Conservation (phyloP, 192 early-diverging fungal species). For the Coemansia sp. region DNA sequence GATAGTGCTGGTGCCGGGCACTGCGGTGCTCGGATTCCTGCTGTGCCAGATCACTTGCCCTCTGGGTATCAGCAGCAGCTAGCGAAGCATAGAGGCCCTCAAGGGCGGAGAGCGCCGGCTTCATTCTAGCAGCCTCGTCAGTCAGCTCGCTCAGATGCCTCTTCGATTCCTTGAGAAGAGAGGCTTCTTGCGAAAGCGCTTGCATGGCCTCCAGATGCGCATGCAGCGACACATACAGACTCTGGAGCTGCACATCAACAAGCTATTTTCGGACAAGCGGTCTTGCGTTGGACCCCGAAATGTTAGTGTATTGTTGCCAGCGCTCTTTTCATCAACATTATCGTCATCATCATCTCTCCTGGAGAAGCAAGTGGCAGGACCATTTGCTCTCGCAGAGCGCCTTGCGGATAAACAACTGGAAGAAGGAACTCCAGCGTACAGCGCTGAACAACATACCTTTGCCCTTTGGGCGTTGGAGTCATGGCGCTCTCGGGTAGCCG, state of each 20-base stretch:
- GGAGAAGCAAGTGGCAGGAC: no score
- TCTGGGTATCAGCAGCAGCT: slow-evolving; percentile 15
- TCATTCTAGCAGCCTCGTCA: slow-evolving; percentile 21
- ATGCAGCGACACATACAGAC: slow-evolving; percentile 10
- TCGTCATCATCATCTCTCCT: no score
- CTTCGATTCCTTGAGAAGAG: slow-evolving; percentile 18
- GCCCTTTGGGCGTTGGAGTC: slow-evolving; percentile 31
- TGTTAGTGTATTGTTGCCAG: background rate
- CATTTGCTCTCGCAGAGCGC: no score
- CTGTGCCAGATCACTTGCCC: slow-evolving; percentile 24
- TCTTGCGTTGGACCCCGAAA: background rate
- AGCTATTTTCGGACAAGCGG: slow-evolving; percentile 16
- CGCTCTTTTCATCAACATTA: background rate
- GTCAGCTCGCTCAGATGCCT: slow-evolving; percentile 21
- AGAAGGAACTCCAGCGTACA: background rate
- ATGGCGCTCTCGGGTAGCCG: slow-evolving; percentile 32
- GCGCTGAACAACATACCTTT: slow-evolving; percentile 24
- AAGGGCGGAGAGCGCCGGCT: slow-evolving; percentile 17
- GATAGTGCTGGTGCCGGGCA: slow-evolving; percentile 35
- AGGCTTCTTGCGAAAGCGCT: slow-evolving; percentile 17
- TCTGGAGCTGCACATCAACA: slow-evolving; percentile 24
- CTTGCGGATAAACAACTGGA: background rate
- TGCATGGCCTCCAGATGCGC: slow-evolving; percentile 25
- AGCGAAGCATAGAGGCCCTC: slow-evolving; percentile 30
- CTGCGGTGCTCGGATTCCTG: slow-evolving; percentile 32